phyloP scores from a whole-genome alignment of 2,329 filamentous ascomycete genomes.

The Exophiala aquamarina region DNA sequence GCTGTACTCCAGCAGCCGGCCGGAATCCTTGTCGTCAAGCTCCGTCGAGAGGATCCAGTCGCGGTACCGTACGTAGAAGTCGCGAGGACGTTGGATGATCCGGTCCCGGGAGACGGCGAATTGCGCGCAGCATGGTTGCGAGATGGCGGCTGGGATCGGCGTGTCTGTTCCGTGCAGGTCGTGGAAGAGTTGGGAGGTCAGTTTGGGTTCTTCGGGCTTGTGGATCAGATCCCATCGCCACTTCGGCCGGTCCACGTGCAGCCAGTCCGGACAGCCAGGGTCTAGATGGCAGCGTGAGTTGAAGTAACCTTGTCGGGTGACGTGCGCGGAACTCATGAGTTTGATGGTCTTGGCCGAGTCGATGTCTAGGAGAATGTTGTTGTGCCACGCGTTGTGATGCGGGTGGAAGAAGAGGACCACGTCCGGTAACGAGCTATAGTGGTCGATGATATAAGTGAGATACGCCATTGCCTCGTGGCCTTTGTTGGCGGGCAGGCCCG shows the following conservation, averaged over 20 bases:
- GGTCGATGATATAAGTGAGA: slow-evolving; percentile 63
- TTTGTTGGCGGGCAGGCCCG: slow-evolving; percentile 54
- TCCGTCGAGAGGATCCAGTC: slow-evolving; percentile 62
- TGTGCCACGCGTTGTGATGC: slow-evolving; percentile 59
- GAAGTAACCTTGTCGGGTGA: slow-evolving; percentile 57
- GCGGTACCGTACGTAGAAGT: slow-evolving; percentile 58
- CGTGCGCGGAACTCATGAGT: slow-evolving; percentile 51
- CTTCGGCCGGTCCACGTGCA: slow-evolving; percentile 45
- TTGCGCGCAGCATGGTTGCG: slow-evolving; percentile 65
- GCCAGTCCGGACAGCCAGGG: slow-evolving; percentile 60
- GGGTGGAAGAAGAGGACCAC: slow-evolving; percentile 63
- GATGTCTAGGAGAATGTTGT: slow-evolving; percentile 53
- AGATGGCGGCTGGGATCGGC: slow-evolving; percentile 49
- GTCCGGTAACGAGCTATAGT: slow-evolving; percentile 60
- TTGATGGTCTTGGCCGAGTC: slow-evolving; percentile 52
- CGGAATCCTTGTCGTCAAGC: slow-evolving; percentile 55
- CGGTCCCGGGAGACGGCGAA: slow-evolving; percentile 61
- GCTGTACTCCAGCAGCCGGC: slow-evolving; percentile 63
- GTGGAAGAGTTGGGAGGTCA: slow-evolving; percentile 48
- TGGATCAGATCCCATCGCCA: slow-evolving; percentile 36
- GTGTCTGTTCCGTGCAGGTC: slow-evolving; percentile 33
- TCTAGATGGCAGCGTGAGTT: slow-evolving; percentile 60
- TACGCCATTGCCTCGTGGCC: slow-evolving; percentile 64
- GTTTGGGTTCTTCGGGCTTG: slow-evolving; percentile 49
- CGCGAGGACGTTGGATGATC: slow-evolving; percentile 54